Evolutionary conservation across 2,329 filamentous ascomycete genomes (phyloP).

Genomic region (Bipolaris victoriae): DNA sequence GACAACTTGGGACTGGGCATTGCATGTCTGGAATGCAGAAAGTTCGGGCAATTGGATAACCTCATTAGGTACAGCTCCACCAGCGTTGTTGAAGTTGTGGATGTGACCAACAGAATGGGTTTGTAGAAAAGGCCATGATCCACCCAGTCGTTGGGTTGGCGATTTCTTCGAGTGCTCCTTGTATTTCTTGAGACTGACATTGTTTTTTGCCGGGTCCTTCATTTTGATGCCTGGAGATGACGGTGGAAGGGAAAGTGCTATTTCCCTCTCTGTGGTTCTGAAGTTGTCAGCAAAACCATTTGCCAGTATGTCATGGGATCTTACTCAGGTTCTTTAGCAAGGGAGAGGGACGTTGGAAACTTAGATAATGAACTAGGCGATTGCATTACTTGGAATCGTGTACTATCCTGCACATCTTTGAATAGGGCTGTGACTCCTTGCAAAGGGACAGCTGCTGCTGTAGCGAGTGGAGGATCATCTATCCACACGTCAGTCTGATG

Average conservation of each 20-base stretch:
- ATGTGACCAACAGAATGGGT: neutral
- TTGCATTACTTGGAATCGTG: neutral
- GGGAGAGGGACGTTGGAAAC: neutral
- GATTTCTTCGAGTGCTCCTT: neutral
- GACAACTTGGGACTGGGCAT: neutral
- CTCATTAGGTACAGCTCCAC: neutral
- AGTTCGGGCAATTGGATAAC: neutral
- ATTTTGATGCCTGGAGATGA: neutral
- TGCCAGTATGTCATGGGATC: neutral
- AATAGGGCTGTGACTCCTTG: neutral
- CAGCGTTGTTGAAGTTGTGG: neutral
- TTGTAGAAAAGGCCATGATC: too few species aligned
- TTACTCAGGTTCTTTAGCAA: neutral
- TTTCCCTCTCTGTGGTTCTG: neutral
- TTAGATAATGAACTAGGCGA: neutral
- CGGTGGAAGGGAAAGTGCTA: neutral
- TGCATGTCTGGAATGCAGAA: neutral
- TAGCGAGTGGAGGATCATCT: neutral
- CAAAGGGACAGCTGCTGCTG: neutral
- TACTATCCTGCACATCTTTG: neutral
- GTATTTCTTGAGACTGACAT: neutral
- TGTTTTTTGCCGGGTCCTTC: neutral
- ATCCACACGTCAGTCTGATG: neutral
- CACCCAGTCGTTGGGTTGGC: neutral
- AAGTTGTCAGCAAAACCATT: neutral